phyloP scores from a whole-genome alignment of 83 land plant genomes.

The Picea abies region DNA sequence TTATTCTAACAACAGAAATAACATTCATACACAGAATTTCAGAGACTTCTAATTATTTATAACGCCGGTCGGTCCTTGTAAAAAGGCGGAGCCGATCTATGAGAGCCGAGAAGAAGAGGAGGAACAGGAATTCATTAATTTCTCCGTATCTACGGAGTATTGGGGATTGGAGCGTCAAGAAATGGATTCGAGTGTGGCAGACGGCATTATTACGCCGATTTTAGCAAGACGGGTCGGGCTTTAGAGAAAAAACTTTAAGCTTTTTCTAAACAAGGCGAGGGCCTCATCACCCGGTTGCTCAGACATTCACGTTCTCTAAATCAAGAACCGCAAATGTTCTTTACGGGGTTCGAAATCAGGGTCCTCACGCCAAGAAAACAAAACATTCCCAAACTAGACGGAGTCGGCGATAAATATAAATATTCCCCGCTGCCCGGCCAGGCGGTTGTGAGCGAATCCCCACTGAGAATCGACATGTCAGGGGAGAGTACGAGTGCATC shows the following conservation, averaged over 20 bases:
- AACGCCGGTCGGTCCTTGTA: too few relatives aligned
- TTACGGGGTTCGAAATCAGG: too few relatives aligned
- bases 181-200: neutral
- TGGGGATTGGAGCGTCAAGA: neutral
- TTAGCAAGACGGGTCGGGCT: neutral
- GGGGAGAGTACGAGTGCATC: neutral
- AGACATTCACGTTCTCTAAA: slow-evolving; percentile 13
- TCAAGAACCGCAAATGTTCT: too few relatives aligned
- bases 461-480: slow-evolving; percentile 12
- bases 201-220: neutral
- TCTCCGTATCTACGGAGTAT: neutral
- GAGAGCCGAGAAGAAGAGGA: too few relatives aligned
- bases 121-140: neutral
- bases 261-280: neutral
- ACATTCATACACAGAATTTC: too few relatives aligned
- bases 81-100: too few relatives aligned
- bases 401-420: neutral
- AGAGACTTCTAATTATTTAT: too few relatives aligned
- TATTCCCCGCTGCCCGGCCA: neutral
- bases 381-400: neutral
- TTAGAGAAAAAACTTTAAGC: neutral
- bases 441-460: slow-evolving; percentile 6
- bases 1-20: too few relatives aligned
- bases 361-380: neutral
- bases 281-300: slow-evolving; percentile 1